Percentiles rank a stretch among this genome's conserved stretches.
Conservation (phyloP, 805 yeast genomes). For the Henningerozyma blattae region DNA sequence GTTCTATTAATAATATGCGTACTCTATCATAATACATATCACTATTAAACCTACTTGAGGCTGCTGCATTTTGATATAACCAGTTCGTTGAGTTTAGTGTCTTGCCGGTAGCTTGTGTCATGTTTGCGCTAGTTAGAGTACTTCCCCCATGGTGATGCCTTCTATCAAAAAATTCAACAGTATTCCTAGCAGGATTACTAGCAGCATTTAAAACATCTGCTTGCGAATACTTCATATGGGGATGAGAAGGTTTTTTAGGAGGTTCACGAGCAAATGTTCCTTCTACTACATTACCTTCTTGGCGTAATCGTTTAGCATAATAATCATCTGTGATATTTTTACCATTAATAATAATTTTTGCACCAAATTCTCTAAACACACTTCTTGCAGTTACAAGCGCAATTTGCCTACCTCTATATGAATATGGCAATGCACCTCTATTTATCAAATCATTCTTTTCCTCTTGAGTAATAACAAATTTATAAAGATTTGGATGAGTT, state of each 20-base stretch:
- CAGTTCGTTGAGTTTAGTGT: slow-evolving; percentile 57
- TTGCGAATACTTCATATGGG: neutral
- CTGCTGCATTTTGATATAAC: slow-evolving; percentile 76
- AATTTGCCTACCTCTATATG: slow-evolving; percentile 82
- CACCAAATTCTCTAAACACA: slow-evolving; percentile 85
- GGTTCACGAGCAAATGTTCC: slow-evolving; percentile 37
- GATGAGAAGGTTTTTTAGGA: slow-evolving; percentile 4
- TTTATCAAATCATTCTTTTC: slow-evolving; percentile 77
- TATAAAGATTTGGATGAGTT: slow-evolving; percentile 65
- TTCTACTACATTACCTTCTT: slow-evolving; percentile 48
- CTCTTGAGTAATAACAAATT: slow-evolving; percentile 58
- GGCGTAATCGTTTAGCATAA: slow-evolving; percentile 46
- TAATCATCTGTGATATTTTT: slow-evolving; percentile 77
- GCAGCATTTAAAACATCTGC: slow-evolving; percentile 3
- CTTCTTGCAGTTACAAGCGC: slow-evolving; percentile 86
- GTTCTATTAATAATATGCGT: slow-evolving; percentile 31
- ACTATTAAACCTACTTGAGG: slow-evolving; percentile 61
- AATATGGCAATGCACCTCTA: slow-evolving; percentile 71
- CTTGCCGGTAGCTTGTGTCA: slow-evolving; percentile 22
- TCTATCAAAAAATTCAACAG: slow-evolving; percentile 30
- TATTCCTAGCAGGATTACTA: slow-evolving; percentile 23
- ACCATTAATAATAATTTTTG: slow-evolving; percentile 71
- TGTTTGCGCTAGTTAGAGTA: slow-evolving; percentile 1
- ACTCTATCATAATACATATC: slow-evolving; percentile 46
- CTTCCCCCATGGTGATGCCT: slow-evolving; percentile 9